phyloP scores from a whole-genome alignment of 176 grass and related monocot genomes.

The Ensete ventricosum region DNA sequence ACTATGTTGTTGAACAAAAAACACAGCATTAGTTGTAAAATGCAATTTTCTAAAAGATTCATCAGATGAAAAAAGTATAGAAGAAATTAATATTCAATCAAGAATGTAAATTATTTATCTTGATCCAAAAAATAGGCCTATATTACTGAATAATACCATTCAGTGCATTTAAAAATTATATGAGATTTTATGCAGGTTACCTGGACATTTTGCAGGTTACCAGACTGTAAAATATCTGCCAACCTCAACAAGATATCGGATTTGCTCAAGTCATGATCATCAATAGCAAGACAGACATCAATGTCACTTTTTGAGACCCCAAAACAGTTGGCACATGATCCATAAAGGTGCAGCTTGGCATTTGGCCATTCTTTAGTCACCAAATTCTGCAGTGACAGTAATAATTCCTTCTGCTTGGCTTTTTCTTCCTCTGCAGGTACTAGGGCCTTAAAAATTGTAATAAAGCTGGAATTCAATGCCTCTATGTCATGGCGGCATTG shows the following conservation, averaged over 20 bases:
- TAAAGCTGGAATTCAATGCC: slow-evolving; percentile 44
- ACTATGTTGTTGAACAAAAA: too few species aligned
- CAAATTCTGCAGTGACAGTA: slow-evolving; percentile 49
- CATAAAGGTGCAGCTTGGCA: slow-evolving; percentile 72
- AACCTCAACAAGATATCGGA: slow-evolving; percentile 83
- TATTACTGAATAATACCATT: neutral
- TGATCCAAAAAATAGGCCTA: too few species aligned
- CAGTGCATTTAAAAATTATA: slow-evolving; percentile 7
- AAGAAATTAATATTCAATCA: too few species aligned
- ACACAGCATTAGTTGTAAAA: too few species aligned
- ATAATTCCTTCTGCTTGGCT: slow-evolving; percentile 60
- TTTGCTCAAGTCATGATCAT: slow-evolving; percentile 58
- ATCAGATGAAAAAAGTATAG: too few species aligned
- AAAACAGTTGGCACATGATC: slow-evolving; percentile 90
- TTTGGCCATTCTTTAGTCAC: slow-evolving; percentile 78
- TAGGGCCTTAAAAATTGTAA: slow-evolving; percentile 71
- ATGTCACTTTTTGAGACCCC: slow-evolving; percentile 92
- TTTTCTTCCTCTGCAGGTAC: slow-evolving; percentile 78
- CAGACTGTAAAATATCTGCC: slow-evolving; percentile 68
- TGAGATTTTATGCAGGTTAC: slow-evolving; percentile 26
- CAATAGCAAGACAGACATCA: slow-evolving; percentile 82
- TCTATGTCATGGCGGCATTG: slow-evolving; percentile 70
- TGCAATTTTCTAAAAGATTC: too few species aligned
- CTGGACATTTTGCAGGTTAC: slow-evolving; percentile 87
- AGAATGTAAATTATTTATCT: too few species aligned